Evolutionary conservation across 139 green algal species (phyloP).

Genomic region (Picochlorum sp.): DNA sequence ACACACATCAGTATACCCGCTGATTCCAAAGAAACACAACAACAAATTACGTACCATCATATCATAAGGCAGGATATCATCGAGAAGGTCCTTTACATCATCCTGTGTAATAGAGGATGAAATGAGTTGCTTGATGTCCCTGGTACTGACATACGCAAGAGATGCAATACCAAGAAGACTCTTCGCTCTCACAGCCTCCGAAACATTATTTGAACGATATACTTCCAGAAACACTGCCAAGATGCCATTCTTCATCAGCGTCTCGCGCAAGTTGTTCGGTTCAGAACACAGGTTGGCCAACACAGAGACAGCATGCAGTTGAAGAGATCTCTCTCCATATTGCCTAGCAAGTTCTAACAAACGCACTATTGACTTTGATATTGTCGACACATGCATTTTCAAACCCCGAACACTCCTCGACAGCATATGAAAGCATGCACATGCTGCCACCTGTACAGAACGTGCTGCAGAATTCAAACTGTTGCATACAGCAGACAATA

Average conservation of each 20-base stretch:
- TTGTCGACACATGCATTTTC: not conserved
- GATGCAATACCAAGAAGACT: no score
- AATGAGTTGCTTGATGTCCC: no score
- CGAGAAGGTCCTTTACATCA: no score
- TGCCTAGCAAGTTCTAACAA: not conserved
- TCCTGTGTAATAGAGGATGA: no score
- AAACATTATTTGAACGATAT: no score
- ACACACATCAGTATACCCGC: not conserved
- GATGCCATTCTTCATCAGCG: not conserved
- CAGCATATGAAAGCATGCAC: not conserved
- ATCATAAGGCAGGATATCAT: no score
- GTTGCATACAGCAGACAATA: not conserved
- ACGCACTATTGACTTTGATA: not conserved
- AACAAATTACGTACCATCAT: no score
- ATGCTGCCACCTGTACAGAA: not conserved
- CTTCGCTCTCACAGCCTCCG: no score
- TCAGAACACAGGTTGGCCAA: slow-evolving; percentile 2
- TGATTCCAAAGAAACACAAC: no score
- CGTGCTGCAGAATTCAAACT: not conserved
- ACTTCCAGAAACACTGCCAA: not conserved
- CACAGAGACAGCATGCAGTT: not conserved
- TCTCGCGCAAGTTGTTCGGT: not conserved
- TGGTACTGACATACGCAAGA: no score
- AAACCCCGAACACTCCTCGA: not conserved
- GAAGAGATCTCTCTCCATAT: not conserved